Percentiles rank a stretch among this genome's conserved stretches.
These are phyloP conservation scores for Pseudohalonectria lignicola DNA, from an alignment of 2,329 filamentous ascomycete genomes.

Conservation along the genomic window DNA sequence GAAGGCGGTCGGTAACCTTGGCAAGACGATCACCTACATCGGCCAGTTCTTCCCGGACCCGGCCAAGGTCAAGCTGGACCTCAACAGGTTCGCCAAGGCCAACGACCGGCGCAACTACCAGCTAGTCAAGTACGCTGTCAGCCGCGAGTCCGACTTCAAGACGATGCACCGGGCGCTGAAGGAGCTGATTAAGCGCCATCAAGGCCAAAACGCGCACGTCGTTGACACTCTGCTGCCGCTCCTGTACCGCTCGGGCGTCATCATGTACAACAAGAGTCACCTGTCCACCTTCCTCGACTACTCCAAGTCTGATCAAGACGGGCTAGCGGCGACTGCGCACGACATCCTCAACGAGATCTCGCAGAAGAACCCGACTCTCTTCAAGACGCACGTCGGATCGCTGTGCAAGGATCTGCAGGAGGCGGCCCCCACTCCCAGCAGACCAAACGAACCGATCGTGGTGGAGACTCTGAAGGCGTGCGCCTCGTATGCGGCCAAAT, in stretches of 20 bases:
- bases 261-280: conserved; percentile 92
- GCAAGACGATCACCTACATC: conserved; percentile 62
- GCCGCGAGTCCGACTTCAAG: conserved; percentile 80
- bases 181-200: conserved; percentile 75
- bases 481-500: conserved; percentile 79
- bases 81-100: conserved; percentile 83
- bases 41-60: conserved; percentile 68
- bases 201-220: conserved; percentile 54
- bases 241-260: conserved; percentile 69
- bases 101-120: conserved; percentile 88
- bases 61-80: conserved; percentile 58
- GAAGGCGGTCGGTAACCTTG: conserved; percentile 58
- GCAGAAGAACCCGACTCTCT: conserved; percentile 74
- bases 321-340: conserved; percentile 68
- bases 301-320: conserved; percentile 72
- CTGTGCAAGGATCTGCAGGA: conserved; percentile 79
- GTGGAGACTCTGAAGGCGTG: conserved; percentile 91
- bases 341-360: conserved; percentile 90
- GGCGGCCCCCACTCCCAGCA: conserved; percentile 61
- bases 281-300: conserved; percentile 82
- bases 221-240: conserved; percentile 74
- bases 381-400: conserved; percentile 86
- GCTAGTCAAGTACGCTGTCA: conserved; percentile 76
- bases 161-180: conserved; percentile 84
- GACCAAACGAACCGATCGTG: conserved; percentile 59